Evolutionary conservation across 2,329 filamentous ascomycete species (phyloP).

Genomic region (Phyllosticta capitalensis): DNA sequence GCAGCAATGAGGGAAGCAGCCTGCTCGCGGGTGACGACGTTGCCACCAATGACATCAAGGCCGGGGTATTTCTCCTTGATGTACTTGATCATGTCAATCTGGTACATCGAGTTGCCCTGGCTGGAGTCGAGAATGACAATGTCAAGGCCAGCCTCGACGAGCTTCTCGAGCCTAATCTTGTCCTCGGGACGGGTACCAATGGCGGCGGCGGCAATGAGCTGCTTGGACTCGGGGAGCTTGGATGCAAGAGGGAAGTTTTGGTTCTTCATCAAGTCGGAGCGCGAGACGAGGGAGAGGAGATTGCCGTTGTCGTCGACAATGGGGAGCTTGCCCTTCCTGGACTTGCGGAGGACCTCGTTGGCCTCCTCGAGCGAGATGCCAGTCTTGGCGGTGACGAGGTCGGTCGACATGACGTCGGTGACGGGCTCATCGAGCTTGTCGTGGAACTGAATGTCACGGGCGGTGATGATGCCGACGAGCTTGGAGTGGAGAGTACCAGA

Average conservation of each 20-base stretch:
- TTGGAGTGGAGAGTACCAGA: constrained; percentile 88
- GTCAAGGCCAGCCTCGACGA: constrained; percentile 91
- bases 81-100: constrained; percentile 97
- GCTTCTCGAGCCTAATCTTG: constrained; percentile 72
- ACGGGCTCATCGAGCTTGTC: constrained; percentile 62
- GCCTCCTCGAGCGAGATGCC: constrained; percentile 81
- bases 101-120: constrained; percentile 97
- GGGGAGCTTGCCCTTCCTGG: constrained; percentile 97
- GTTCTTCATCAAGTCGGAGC: constrained; percentile 96
- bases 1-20: constrained; percentile 85
- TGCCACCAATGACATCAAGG: constrained; percentile 93
- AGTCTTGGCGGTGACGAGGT: constrained; percentile 76
- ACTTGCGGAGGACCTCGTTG: constrained; percentile 85
- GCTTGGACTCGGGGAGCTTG: constrained; percentile 93
- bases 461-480: constrained; percentile 94
- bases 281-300: constrained; percentile 44
- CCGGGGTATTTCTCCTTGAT: constrained; percentile 77
- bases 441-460: constrained; percentile 97
- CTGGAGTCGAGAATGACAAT: constrained; percentile 93
- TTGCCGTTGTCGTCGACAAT: constrained; percentile 79
- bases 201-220: constrained; percentile 88
- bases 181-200: constrained; percentile 94
- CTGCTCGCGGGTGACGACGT: constrained; percentile 96
- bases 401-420: constrained; percentile 87
- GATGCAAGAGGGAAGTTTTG: constrained; percentile 92